Evolutionary conservation across 2,329 filamentous ascomycete genomes (phyloP), one percentile per base, ranked within the genome.

Genomic region (Tolypocladium endophyticum): DNA sequence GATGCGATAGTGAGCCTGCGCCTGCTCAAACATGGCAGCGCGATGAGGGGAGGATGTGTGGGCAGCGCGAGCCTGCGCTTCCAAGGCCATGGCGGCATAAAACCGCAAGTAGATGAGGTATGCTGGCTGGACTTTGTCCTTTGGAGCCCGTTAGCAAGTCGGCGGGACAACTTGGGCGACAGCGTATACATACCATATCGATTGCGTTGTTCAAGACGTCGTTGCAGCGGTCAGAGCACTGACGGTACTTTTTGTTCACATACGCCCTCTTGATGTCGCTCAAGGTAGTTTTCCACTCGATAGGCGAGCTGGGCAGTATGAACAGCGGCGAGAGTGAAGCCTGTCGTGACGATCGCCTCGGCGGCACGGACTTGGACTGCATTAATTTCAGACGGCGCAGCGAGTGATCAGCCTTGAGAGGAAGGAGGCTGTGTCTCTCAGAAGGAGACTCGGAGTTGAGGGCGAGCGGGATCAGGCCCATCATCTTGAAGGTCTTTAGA

Each of bases 101-200:
- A 85, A 85, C 67, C 83, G 78, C 7, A 86, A 74, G 61, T 83
- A 84, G 63, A 85, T 80, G 39, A 84, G 73, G 65, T 85, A 80
- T 8, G 80, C 72, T 2, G 81, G 79, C 66, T 84, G 79, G 25
- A 80, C 72, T 33, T 73, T 67, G 16, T 73, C 73, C 69, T 70
- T 54, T 14, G 28, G 30, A 16, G 25, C 61, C 54, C 57, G 53
- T 58, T 57, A 60, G 47, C 28, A 6, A 30, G 4, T 53, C 20
- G 20, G 20, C 12, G 50, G 30, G 35, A 47, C 38, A 35, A 25
- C 35, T 36, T 23, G 55, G 2, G 55, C 7, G 25, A 41, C 23
- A 16, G 57, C 25, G 23, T 25, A 7, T 35, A 71, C 76, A 70
- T 71, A 80, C 78, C 57, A 67, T 67, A 56, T 80, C 73, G 63